Evolutionary conservation across 2,329 filamentous ascomycete species (phyloP), one percentile per base, ranked within the genome.

Genomic region (Akanthomyces dipterigenus): DNA sequence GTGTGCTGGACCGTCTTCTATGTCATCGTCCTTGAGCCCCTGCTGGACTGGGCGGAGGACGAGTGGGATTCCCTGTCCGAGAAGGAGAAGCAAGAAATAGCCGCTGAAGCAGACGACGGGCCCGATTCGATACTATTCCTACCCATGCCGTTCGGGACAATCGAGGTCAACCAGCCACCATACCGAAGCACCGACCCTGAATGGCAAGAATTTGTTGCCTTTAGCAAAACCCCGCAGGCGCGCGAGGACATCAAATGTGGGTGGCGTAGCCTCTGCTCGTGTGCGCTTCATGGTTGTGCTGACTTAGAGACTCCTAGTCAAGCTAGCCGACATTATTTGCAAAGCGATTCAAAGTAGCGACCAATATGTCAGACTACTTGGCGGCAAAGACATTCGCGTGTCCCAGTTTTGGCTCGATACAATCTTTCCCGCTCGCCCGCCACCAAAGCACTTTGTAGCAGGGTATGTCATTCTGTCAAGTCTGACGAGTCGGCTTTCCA

Each of bases 141-240:
- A 8, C 84, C 87, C 0, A 81, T 89, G 57, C 84, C 85, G 3
- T 84, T 84, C 48, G 85, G 82, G 2, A 82, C 78, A 1, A 78
- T 77, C 55, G 65, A 76, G 62, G 72, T 84, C 20, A 73, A 77
- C 18, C 77, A 79, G 34, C 69, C 72, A 34, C 81, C 80, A 2
- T 88, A 86, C 68, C 77, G 76, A 63, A 79, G 79, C 56, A 76
- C 74, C 28, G 85, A 88, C 65, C 85, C 86, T 3, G 87, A 89
- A 70, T 89, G 84, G 84, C 75, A 78, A 64, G 76, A 78, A 54
- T 89, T 87, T 64, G 68, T 85, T 18, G 80, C 80, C 60, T 74
- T 88, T n/a, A 83, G 79, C 63, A 79, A 79, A 64, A 80, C 88
- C 63, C 70, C 68, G 16, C 71, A 79, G 48, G 73, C 80, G 11